Evolutionary conservation across 2,329 filamentous ascomycete genomes (phyloP), one percentile per base, ranked within the genome.

Genomic region (Penicillium polonicum): DNA sequence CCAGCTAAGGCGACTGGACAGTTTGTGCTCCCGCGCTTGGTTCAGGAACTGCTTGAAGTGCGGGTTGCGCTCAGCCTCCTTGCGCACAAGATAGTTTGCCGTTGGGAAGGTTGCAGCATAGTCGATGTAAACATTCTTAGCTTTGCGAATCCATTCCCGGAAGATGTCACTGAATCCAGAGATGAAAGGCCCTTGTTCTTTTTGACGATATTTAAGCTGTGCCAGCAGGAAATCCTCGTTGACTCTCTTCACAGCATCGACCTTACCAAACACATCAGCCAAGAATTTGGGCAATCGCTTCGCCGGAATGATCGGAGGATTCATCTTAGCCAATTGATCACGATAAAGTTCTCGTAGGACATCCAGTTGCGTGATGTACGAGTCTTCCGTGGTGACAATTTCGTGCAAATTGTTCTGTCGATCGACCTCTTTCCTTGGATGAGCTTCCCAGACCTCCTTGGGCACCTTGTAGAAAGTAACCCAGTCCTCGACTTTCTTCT

Each of bases 71-170:
- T 92, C 88, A 1, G 88, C 82, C 75, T 99, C 94, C 70, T 89
- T 89, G 52, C 92, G 88, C 19, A 99, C 86, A 52, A 92, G 80
- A 70, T 90, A 92, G 38, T 87, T 88, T 1, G 94, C 93, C 58
- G 88, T 86, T 0, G 93, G 93, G 66, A 94, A 97, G 0, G 87
- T 87, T 1, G 89, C 88, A 39, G 93, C 93, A 73, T 97, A 99
- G 58, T 96, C 92, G 60, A 97, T 87, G 72, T 97, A 99, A 12
- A 91, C 88, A 2, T 83, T 80, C 73, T 88, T 91, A 33, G 94
- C 94, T 74, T 97, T 97, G 62, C 94, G 86, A 61, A 97, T 96
- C 94, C 94, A 99, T 77, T 99, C 94, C 58, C 94, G 83, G 80
- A 99, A 97, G 49, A 99, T 91, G 70, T 97, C 94, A 71, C 92